These are phyloP conservation scores for Backusella mclennaniae DNA, from an alignment of 192 early-diverging fungal species.

Conservation along the genomic window DNA sequence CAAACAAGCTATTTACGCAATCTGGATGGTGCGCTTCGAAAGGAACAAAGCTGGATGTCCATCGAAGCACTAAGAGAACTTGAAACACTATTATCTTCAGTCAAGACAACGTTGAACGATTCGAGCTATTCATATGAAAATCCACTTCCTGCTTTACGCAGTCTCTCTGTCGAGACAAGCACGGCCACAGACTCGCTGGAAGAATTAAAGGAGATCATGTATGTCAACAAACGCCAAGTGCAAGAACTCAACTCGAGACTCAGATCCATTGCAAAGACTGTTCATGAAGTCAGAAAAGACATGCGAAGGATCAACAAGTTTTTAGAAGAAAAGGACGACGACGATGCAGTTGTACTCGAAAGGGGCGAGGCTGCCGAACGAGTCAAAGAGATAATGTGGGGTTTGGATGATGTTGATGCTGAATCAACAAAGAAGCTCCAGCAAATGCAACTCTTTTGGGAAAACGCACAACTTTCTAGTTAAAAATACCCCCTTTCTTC, in stretches of 20 bases:
- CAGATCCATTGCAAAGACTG: slow-evolving; percentile 37
- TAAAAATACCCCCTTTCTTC: background rate
- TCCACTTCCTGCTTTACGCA: slow-evolving; percentile 29
- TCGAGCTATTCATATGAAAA: slow-evolving; percentile 26
- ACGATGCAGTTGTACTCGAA: slow-evolving; percentile 33
- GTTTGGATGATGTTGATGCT: slow-evolving; percentile 37
- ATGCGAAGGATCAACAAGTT: slow-evolving; percentile 36
- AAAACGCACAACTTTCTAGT: slow-evolving; percentile 8
- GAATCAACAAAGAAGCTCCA: slow-evolving; percentile 27
- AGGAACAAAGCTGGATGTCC: slow-evolving; percentile 24
- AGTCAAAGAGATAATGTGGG: slow-evolving; percentile 43
- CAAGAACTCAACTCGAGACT: slow-evolving; percentile 35
- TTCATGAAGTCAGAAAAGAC: slow-evolving; percentile 40
- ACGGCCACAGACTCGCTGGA: slow-evolving; percentile 33
- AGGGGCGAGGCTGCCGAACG: slow-evolving; percentile 36
- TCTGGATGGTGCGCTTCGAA: slow-evolving; percentile 29
- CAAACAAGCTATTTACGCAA: slow-evolving; percentile 27
- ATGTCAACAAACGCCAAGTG: slow-evolving; percentile 38
- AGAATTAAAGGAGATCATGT: slow-evolving; percentile 43
- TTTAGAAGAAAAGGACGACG: slow-evolving; percentile 37
- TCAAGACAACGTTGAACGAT: slow-evolving; percentile 29
- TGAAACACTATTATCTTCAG: slow-evolving; percentile 12
- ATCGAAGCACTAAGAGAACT: slow-evolving; percentile 28
- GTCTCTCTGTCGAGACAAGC: slow-evolving; percentile 27
- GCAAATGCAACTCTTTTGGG: slow-evolving; percentile 39